These are phyloP conservation scores for Paramecium tetraurelia DNA, from an alignment of 73 alveolate species.

Conservation along the genomic window DNA sequence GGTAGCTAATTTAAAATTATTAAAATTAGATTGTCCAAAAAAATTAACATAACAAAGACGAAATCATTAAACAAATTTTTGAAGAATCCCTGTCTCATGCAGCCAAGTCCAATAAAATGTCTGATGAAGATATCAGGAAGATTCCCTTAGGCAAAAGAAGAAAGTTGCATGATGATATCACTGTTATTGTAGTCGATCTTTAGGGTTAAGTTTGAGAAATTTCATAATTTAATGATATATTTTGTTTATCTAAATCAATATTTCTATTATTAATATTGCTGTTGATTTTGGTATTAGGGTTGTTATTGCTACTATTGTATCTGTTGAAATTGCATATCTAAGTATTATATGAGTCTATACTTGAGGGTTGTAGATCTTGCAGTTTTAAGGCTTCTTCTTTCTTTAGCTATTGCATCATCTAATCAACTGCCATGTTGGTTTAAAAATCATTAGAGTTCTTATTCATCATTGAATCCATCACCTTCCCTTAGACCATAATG, in stretches of 20 bases:
- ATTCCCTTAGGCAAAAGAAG: conserved; percentile 85
- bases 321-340: conserved; percentile 6
- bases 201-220: not conserved
- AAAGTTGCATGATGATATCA: conserved; percentile 86
- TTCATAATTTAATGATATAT: not conserved
- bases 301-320: not conserved
- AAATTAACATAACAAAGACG: conserved; percentile 57
- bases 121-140: conserved; percentile 61
- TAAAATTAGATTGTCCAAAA: conserved; percentile 47
- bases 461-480: conserved; percentile 20
- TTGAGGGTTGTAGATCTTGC: not conserved
- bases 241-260: conserved; percentile 1
- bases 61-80: conserved; percentile 66
- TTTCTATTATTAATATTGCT: not conserved
- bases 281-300: not conserved
- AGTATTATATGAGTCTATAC: not conserved
- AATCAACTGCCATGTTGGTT: conserved; percentile 14
- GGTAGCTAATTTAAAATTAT: not conserved
- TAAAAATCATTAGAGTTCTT: not conserved
- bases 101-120: conserved; percentile 63
- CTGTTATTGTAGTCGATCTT: conserved; percentile 74
- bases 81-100: conserved; percentile 70
- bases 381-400: conserved; percentile 10
- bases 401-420: not conserved
- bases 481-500: conserved; percentile 35